These are phyloP conservation scores for Pseudocercospora cruenta DNA, from an alignment of 2,329 filamentous ascomycete species.

Conservation along the genomic window DNA sequence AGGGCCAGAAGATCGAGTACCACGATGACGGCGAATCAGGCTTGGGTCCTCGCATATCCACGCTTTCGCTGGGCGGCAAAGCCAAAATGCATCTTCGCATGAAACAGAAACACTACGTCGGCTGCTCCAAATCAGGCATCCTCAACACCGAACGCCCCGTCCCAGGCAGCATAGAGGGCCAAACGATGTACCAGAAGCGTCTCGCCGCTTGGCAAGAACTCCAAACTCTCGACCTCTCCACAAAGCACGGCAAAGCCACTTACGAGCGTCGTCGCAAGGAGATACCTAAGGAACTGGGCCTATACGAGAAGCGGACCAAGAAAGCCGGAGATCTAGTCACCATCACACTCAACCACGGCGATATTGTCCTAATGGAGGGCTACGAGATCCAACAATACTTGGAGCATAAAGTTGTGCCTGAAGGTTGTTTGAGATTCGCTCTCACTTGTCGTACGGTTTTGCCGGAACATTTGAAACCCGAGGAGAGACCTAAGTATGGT, in stretches of 20 bases:
- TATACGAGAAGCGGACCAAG: conserved; percentile 38
- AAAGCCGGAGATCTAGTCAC: conserved; percentile 44
- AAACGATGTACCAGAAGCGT: conserved; percentile 41
- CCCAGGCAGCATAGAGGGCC: conserved; percentile 26
- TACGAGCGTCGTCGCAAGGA: conserved; percentile 38
- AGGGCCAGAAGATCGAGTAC: conserved; percentile 63
- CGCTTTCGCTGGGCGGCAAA: conserved; percentile 62
- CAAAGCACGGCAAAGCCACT: conserved; percentile 18
- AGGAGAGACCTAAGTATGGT: conserved; percentile 44
- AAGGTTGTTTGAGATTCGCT: conserved; percentile 59
- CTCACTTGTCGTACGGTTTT: conserved; percentile 60
- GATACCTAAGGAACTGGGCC: conserved; percentile 43
- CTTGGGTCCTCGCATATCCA: conserved; percentile 65
- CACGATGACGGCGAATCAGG: conserved; percentile 70
- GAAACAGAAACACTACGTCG: conserved; percentile 55
- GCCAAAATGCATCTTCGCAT: conserved; percentile 62
- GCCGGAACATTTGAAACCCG: conserved; percentile 46
- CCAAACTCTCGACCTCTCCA: conserved; percentile 22
- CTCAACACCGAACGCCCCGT: conserved; percentile 40
- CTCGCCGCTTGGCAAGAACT: conserved; percentile 39
- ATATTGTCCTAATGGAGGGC: conserved; percentile 68
- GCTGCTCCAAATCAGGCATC: conserved; percentile 39
- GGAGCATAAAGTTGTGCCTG: conserved; percentile 60
- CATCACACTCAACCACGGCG: conserved; percentile 62
- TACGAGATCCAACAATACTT: conserved; percentile 61